phyloP scores from a whole-genome alignment of 2,329 filamentous ascomycete species.

The Fusarium nisikadoi region DNA sequence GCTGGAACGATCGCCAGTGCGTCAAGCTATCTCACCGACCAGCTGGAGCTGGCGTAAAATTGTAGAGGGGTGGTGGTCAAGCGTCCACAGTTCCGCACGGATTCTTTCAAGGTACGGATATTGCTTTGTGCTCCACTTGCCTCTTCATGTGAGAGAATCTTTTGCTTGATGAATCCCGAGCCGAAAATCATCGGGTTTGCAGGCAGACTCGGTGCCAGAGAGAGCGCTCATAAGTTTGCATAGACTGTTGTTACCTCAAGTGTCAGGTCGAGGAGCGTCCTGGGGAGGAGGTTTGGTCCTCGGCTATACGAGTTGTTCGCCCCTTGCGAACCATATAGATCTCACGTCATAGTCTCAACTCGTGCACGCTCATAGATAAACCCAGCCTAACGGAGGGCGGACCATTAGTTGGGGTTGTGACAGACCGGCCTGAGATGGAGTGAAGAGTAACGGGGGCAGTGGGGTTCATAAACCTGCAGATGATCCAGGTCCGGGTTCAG shows the following conservation, averaged over 20 bases:
- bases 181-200: slow-evolving; percentile 28
- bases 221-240: neutral
- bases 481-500: neutral
- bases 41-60: slow-evolving; percentile 30
- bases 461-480: slow-evolving; percentile 8
- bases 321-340: neutral
- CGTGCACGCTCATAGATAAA: neutral
- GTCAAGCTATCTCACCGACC: slow-evolving; percentile 42
- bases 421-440: slow-evolving; percentile 14
- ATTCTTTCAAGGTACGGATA: slow-evolving; percentile 11
- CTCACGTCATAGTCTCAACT: slow-evolving; percentile 4
- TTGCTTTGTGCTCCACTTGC: slow-evolving; percentile 23
- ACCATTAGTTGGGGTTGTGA: neutral
- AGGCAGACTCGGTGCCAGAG: neutral
- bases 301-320: neutral
- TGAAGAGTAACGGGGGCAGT: slow-evolving; percentile 19
- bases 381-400: neutral
- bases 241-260: neutral
- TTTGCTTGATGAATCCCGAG: neutral
- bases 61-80: neutral
- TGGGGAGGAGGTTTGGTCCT: neutral
- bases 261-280: neutral
- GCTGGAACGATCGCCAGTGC: slow-evolving; percentile 37
- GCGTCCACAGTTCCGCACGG: slow-evolving; percentile 36
- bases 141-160: neutral